Conservation (phyloP, 108 stramenopile species). For the Discostella pseudostelligera region DNA sequence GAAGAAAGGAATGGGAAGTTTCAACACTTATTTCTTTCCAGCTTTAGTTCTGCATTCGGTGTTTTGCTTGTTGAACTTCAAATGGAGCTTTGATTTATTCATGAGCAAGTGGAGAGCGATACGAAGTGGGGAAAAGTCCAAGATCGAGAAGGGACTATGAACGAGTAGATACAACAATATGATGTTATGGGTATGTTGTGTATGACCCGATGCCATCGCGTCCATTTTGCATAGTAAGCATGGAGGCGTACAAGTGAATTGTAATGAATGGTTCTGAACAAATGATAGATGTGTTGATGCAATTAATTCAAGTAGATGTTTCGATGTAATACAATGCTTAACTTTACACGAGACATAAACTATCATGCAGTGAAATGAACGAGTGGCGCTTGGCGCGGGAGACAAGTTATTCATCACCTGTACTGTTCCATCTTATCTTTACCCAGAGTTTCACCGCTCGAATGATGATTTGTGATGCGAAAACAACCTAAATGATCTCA, state of each 20-base stretch:
- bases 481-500: not conserved
- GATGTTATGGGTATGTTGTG: not conserved
- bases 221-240: too few species aligned
- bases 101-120: conserved; percentile 57
- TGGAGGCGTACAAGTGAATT: too few species aligned
- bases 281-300: too few species aligned
- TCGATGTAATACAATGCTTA: too few species aligned
- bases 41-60: conserved; percentile 58
- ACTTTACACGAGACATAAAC: too few species aligned
- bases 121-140: conserved; percentile 29
- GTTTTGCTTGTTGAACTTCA: conserved; percentile 76
- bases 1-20: conserved; percentile 19
- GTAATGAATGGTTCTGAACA: too few species aligned
- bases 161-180: not conserved
- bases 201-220: not conserved
- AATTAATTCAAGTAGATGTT: too few species aligned
- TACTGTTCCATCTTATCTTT: too few species aligned
- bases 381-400: too few species aligned
- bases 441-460: too few species aligned
- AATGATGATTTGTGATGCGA: not conserved
- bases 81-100: conserved; percentile 85
- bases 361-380: too few species aligned
- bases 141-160: conserved; percentile 44
- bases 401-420: too few species aligned
- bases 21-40: conserved; percentile 38